Evolutionary conservation across 176 grass and related monocot species (phyloP).

Genomic region (Thinopyrum elongatum): DNA sequence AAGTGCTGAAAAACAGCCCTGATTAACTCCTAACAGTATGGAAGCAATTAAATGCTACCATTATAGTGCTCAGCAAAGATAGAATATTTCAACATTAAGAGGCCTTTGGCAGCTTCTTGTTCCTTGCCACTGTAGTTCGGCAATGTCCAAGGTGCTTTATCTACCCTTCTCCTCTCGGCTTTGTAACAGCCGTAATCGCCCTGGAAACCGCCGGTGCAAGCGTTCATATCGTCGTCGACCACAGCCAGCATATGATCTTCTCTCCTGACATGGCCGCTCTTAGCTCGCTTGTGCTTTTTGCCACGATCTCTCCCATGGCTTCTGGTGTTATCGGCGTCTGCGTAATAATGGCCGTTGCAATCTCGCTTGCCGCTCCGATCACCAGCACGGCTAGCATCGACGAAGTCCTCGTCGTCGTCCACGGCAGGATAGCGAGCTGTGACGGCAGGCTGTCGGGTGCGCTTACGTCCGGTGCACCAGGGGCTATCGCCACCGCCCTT

Average conservation of each 20-base stretch:
- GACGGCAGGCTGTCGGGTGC: background rate
- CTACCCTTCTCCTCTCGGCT: background rate
- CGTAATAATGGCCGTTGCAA: background rate
- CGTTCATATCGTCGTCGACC: background rate
- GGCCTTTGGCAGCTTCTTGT: slow-evolving; percentile 1
- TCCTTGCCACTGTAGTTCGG: background rate
- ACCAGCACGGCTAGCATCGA: background rate
- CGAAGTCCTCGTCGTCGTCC: background rate
- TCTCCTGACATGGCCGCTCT: background rate
- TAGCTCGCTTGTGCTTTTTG: background rate
- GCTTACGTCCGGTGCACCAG: background rate
- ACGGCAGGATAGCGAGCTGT: background rate
- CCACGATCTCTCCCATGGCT: background rate
- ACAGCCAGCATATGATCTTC: background rate
- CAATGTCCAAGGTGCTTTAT: background rate
- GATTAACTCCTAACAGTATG: background rate
- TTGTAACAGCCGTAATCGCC: background rate
- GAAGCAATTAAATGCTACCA: background rate
- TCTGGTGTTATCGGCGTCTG: background rate
- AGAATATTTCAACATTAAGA: slow-evolving; percentile 3
- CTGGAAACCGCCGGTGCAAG: background rate
- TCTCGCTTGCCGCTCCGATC: background rate
- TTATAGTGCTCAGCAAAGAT: background rate
- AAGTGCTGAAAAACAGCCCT: background rate
- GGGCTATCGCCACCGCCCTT: background rate